phyloP scores from a whole-genome alignment of 2,329 filamentous ascomycete genomes.

The Colletotrichum sp. region DNA sequence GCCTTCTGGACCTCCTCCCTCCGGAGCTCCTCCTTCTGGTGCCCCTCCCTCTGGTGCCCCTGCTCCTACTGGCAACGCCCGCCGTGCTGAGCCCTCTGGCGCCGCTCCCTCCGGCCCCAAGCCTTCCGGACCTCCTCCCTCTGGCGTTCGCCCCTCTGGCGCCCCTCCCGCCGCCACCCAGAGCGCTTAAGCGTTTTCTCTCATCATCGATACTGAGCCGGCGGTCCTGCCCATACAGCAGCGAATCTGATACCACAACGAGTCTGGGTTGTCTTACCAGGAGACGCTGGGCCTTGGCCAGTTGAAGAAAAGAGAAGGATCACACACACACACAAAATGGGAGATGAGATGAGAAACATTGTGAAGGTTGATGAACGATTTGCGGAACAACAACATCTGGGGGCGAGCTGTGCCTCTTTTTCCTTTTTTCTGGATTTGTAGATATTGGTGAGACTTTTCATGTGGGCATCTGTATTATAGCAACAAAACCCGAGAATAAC shows the following conservation, averaged over 20 bases:
- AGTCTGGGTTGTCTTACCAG: conserved; percentile 11
- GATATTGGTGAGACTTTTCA: not conserved
- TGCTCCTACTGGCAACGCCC: not conserved
- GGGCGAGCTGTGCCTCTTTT: not conserved
- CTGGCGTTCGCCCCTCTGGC: not conserved
- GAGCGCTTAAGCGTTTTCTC: not conserved
- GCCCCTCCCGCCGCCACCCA: conserved; percentile 4
- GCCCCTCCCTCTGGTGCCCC: not conserved
- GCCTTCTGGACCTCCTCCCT: not conserved
- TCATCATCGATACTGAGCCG: not conserved
- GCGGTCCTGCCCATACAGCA: not conserved
- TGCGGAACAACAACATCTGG: not conserved
- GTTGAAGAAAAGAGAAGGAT: not conserved
- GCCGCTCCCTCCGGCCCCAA: not conserved
- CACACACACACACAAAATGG: not conserved
- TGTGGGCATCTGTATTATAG: not conserved
- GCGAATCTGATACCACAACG: not conserved
- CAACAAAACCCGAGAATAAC: conserved; percentile 10
- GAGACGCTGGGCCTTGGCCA: not conserved
- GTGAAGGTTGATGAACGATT: not conserved
- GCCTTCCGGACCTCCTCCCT: not conserved
- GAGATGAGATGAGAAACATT: not conserved
- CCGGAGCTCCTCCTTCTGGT: not conserved
- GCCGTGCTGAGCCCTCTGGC: not conserved
- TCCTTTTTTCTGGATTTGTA: not conserved